A percentile compares a stretch with the other conserved stretches of the same genome.
phyloP scores from a whole-genome alignment of 1,139 yeast species.

The Geotrichum bryndzae region DNA sequence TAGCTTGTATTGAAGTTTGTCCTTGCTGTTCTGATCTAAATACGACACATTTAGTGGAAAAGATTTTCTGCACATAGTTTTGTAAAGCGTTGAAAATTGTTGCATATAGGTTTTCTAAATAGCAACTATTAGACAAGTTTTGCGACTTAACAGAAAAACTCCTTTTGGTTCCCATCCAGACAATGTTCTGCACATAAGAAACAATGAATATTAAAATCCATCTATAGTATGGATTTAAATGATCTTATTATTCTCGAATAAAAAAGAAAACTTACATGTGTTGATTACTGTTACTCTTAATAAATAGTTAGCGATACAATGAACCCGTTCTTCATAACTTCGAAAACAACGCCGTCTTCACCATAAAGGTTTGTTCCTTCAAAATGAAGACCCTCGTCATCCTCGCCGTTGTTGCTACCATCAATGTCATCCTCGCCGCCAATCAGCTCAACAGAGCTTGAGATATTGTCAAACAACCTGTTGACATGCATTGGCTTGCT shows the following conservation, averaged over 20 bases:
- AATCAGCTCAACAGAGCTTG: slow-evolving; percentile 30
- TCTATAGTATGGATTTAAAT: too few species aligned
- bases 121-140: too few species aligned
- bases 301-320: slow-evolving; percentile 9
- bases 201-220: too few species aligned
- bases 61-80: too few species aligned
- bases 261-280: neutral
- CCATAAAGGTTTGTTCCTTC: slow-evolving; percentile 27
- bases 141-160: too few species aligned
- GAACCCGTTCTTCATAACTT: slow-evolving; percentile 25
- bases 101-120: too few species aligned
- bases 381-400: neutral
- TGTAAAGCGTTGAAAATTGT: too few species aligned
- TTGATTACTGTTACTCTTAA: neutral
- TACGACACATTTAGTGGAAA: too few species aligned
- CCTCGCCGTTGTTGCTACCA: neutral
- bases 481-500: slow-evolving; percentile 28
- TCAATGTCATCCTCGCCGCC: slow-evolving; percentile 22
- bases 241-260: neutral
- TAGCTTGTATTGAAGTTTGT: neutral
- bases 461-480: slow-evolving; percentile 27
- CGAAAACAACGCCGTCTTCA: slow-evolving; percentile 27
- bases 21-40: too few species aligned
- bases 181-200: too few species aligned
- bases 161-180: too few species aligned